These are phyloP conservation scores for Rhynchospora tenuis DNA, from an alignment of 176 grass and related monocot genomes.

Conservation along the genomic window DNA sequence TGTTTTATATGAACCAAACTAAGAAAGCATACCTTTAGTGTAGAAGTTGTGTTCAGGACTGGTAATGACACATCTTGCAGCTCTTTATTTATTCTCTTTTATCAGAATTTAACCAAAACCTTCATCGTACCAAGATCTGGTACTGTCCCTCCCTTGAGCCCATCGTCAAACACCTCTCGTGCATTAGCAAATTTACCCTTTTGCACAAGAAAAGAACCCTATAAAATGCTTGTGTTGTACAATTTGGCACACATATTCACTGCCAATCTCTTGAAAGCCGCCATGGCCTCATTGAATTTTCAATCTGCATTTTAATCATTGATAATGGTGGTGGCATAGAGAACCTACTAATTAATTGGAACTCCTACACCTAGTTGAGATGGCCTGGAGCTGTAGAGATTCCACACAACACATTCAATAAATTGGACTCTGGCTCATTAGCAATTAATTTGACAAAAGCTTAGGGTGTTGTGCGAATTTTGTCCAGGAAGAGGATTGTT, in stretches of 20 bases:
- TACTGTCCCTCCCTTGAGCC: conserved; percentile 25
- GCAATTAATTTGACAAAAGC: no score
- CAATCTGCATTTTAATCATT: conserved; percentile 20
- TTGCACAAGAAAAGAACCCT: conserved; percentile 22
- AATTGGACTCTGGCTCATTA: no score
- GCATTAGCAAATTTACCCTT: conserved; percentile 23
- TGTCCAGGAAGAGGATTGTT: no score
- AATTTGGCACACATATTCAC: conserved; percentile 31
- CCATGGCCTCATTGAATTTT: conserved; percentile 27
- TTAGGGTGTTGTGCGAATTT: no score
- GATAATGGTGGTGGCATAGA: not conserved
- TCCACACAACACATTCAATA: no score
- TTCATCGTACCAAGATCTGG: conserved; percentile 30
- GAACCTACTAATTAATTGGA: no score
- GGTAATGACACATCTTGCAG: conserved; percentile 27
- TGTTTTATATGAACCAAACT: no score
- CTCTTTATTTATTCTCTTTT: conserved; percentile 11
- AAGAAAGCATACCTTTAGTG: no score
- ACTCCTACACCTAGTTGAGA: no score
- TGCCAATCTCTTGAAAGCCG: conserved; percentile 26
- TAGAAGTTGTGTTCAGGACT: conserved; percentile 25
- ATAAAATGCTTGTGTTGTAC: conserved; percentile 22
- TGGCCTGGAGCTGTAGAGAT: no score
- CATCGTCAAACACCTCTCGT: conserved; percentile 27
- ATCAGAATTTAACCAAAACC: conserved; percentile 24